Evolutionary conservation across 78 protist species (phyloP), one percentile per base, ranked within the genome.

Genomic region (Dictyostelium citrinum): DNA sequence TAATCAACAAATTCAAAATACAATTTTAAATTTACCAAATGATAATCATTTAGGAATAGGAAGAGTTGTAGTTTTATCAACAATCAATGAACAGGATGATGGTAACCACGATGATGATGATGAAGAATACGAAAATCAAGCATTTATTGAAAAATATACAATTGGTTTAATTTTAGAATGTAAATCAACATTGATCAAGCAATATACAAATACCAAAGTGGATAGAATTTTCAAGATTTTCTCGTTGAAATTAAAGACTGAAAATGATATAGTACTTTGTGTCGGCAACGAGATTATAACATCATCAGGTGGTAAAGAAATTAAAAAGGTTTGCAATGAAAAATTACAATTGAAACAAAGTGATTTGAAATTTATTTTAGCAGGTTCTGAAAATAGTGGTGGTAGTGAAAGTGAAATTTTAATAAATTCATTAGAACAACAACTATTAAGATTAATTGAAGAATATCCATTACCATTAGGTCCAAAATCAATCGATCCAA

Each of bases 391-490:
- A 49, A 20, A 27, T 55, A 27, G 64, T 55, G 64, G 61, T 17
- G 3, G 24, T 6, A 37, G 45, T 61, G 91, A 76, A 55, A 55
- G 64, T 46, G 6, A n/a, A 1, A 51, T 46, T 45, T 11, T 88
- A 14, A 33, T 79, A 2, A 41, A 72, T 3, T 37, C 83, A 35
- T 68, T 83, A 22, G 78, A 64, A 22, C 94, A 85, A 24, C 93
- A 86, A 29, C 6, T 93, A 10, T n/a, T 41, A 11, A 14, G 88
- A 41, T 22, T 83, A 16, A 37, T 93, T 49, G 84, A 93, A 46
- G 77, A 93, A 1, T 43, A 78, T 78, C 93, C 93, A 31, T 33
- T 81, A 45, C 90, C 90, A 70, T 49, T 75, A 3, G 96, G 96
- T 2, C 91, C 96, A 51, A 79, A 43, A 24, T 67, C 90, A 37